Evolutionary conservation across 805 yeast genomes (phyloP).

Genomic region (Lipomyces yamadae): DNA sequence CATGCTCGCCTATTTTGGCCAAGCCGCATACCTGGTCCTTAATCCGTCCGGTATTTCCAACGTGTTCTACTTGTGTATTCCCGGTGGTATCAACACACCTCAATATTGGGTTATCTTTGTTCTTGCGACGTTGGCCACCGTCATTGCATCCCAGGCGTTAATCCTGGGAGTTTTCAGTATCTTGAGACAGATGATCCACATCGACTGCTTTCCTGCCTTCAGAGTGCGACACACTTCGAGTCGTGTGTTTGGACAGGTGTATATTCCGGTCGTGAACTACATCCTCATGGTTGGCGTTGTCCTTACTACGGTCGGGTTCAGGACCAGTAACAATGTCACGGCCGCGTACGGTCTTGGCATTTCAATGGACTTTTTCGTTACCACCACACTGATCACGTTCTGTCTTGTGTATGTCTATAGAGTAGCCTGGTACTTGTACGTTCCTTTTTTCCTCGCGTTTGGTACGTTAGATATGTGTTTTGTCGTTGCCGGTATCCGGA

Average conservation of each 20-base stretch:
- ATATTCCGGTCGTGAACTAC: slow-evolving; percentile 57
- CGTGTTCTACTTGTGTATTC: slow-evolving; percentile 57
- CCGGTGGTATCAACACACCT: slow-evolving; percentile 54
- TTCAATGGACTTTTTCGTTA: slow-evolving; percentile 59
- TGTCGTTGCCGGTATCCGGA: slow-evolving; percentile 56
- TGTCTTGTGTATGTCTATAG: slow-evolving; percentile 55
- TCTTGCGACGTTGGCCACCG: slow-evolving; percentile 58
- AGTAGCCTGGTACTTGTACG: slow-evolving; percentile 45
- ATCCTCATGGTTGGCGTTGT: slow-evolving; percentile 58
- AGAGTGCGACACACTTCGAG: slow-evolving; percentile 54
- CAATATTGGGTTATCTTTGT: slow-evolving; percentile 57
- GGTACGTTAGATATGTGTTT: slow-evolving; percentile 55
- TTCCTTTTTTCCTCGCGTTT: slow-evolving; percentile 49
- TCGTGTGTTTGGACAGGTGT: slow-evolving; percentile 56
- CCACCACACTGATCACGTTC: slow-evolving; percentile 54
- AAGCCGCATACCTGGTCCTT: slow-evolving; percentile 55
- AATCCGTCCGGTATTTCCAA: slow-evolving; percentile 51
- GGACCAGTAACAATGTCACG: slow-evolving; percentile 56
- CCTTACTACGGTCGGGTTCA: slow-evolving; percentile 58
- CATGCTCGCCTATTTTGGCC: slow-evolving; percentile 61
- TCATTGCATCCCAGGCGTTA: slow-evolving; percentile 66
- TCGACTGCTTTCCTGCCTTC: slow-evolving; percentile 60
- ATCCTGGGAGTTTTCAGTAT: slow-evolving; percentile 62
- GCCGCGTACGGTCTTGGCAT: slow-evolving; percentile 68
- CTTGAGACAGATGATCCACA: slow-evolving; percentile 56